These are phyloP conservation scores for Fraxinus pennsylvanica DNA, from an alignment of 257 asterid genomes.

Conservation along the genomic window DNA sequence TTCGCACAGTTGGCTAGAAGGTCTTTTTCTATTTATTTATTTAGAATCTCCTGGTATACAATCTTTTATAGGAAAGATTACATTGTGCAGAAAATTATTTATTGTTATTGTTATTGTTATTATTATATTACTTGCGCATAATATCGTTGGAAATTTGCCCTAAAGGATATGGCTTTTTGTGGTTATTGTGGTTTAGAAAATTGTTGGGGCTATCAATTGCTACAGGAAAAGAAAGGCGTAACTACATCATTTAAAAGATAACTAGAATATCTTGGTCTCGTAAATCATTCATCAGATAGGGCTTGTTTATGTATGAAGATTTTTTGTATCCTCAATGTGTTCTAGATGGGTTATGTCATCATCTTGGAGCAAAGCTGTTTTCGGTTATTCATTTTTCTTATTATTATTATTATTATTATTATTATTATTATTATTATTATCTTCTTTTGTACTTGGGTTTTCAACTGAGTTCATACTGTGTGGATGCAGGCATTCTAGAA, in stretches of 20 bases:
- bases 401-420: neutral
- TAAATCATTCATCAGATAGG: neutral
- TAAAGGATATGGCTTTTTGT: neutral
- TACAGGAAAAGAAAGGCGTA: neutral
- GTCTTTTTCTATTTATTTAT: constrained; percentile 33
- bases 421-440: neutral
- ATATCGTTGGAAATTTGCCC: neutral
- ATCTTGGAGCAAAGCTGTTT: neutral
- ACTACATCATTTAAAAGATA: neutral
- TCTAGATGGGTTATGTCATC: neutral
- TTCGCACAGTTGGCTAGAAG: constrained; percentile 93
- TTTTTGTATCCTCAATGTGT: too few relatives aligned
- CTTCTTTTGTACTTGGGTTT: neutral
- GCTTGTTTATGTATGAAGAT: neutral
- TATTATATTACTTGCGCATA: neutral
- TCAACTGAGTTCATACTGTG: neutral
- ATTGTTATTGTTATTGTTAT: neutral
- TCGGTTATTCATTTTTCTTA: too few relatives aligned
- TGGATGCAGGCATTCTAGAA: constrained; percentile 62
- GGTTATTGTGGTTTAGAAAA: neutral
- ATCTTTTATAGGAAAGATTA: neutral
- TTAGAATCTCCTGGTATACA: neutral
- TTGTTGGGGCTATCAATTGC: neutral
- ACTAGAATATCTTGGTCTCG: neutral
- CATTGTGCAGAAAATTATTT: neutral